A percentile compares a stretch with the other conserved stretches of the same genome.
Evolutionary conservation across 495 filamentous ascomycete genomes (phyloP).

Genomic region (Saxispiralis lemnorum): DNA sequence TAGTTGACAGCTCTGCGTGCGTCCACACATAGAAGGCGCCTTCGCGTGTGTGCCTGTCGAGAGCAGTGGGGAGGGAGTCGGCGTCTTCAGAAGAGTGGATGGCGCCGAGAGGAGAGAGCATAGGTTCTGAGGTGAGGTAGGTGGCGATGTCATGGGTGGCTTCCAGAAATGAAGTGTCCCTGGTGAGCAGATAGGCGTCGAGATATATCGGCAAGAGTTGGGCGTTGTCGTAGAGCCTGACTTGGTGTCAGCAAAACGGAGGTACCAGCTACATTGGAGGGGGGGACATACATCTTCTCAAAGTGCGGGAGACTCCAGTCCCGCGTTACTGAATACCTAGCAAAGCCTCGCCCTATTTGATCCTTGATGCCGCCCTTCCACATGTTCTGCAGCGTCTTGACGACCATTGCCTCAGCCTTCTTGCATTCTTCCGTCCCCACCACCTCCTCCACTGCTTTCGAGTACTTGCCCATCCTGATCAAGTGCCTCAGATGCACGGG

Average conservation of each 20-base stretch:
- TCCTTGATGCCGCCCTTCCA: slow-evolving; percentile 77
- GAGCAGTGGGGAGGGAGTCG: slow-evolving; percentile 58
- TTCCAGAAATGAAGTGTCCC: slow-evolving; percentile 54
- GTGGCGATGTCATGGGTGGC: slow-evolving; percentile 68
- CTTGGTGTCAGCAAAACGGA: not conserved
- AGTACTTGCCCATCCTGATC: slow-evolving; percentile 47
- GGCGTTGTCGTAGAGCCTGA: slow-evolving; percentile 68
- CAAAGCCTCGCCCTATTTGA: slow-evolving; percentile 81
- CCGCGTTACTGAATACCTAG: slow-evolving; percentile 72
- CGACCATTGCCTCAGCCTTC: slow-evolving; percentile 61
- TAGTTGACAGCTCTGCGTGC: slow-evolving; percentile 61
- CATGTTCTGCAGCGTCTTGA: slow-evolving; percentile 66
- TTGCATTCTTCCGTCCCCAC: slow-evolving; percentile 64
- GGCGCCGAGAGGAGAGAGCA: slow-evolving; percentile 50
- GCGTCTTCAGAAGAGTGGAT: slow-evolving; percentile 87
- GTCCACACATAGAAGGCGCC: slow-evolving; percentile 96
- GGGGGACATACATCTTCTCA: slow-evolving; percentile 60
- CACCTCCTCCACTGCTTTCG: slow-evolving; percentile 58
- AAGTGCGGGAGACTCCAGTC: slow-evolving; percentile 93
- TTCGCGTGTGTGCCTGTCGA: slow-evolving; percentile 73
- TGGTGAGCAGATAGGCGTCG: slow-evolving; percentile 64
- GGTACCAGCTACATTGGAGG: not conserved
- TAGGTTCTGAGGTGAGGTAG: slow-evolving; percentile 55
- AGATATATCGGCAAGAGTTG: slow-evolving; percentile 74
- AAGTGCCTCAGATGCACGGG: slow-evolving; percentile 72